phyloP scores from a whole-genome alignment of 1,284 basidiomycete species.

The Cryptococcus sp. region DNA sequence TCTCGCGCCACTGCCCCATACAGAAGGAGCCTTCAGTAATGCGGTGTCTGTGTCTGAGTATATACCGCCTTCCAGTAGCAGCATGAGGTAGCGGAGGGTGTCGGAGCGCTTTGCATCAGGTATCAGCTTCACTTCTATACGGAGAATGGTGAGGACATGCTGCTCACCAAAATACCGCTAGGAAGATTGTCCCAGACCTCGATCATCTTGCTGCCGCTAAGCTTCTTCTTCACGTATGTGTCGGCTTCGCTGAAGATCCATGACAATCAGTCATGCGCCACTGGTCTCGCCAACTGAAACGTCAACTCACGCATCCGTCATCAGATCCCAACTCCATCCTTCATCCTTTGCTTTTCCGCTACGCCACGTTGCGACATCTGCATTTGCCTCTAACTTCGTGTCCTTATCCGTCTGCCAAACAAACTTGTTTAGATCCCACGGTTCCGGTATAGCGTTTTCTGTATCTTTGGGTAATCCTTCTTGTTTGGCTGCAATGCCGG shows the following conservation, averaged over 20 bases:
- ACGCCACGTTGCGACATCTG: constrained; percentile 39
- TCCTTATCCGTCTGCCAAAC: constrained; percentile 53
- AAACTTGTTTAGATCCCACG: constrained; percentile 29
- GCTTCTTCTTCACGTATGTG: constrained; percentile 25
- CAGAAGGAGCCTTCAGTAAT: constrained; percentile 39
- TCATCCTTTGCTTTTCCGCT: constrained; percentile 29
- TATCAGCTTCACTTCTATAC: neutral
- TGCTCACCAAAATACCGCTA: constrained; percentile 46
- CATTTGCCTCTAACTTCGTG: constrained; percentile 5
- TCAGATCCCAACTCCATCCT: constrained; percentile 46
- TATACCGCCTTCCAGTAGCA: constrained; percentile 50
- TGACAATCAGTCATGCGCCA: too few relatives aligned
- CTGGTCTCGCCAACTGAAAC: too few relatives aligned
- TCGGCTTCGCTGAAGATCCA: constrained; percentile 28
- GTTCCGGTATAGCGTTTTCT: neutral
- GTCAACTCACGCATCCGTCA: constrained; percentile 37
- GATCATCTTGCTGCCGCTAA: constrained; percentile 31
- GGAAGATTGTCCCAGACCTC: constrained; percentile 45
- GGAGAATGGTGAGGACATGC: neutral
- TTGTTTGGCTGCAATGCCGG: too few relatives aligned
- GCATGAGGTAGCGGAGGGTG: constrained; percentile 47
- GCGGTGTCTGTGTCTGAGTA: constrained; percentile 53
- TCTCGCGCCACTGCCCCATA: constrained; percentile 40
- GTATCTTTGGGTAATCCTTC: neutral
- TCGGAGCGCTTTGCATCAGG: constrained; percentile 14